phyloP scores from a whole-genome alignment of 768 basidiomycete genomes.

The Tricholoma matsutake region DNA sequence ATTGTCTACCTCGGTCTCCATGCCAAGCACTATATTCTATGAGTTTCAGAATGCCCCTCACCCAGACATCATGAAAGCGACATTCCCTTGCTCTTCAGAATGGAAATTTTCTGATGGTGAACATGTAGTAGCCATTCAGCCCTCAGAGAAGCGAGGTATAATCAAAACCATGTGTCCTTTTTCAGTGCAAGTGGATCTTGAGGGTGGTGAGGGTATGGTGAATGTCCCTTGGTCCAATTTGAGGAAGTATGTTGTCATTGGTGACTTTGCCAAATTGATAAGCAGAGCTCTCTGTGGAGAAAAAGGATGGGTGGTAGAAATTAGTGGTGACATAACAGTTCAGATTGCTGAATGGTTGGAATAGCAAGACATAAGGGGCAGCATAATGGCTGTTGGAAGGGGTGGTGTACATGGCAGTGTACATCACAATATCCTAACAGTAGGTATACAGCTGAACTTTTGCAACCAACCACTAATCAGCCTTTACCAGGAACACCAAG shows the following conservation, averaged over 20 bases:
- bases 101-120: too few species aligned
- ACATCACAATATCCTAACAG: background rate
- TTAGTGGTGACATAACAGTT: background rate
- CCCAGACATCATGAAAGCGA: too few species aligned
- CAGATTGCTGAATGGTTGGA: background rate
- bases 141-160: background rate
- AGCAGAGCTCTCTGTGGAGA: background rate
- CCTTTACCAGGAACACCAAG: too few species aligned
- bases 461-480: too few species aligned
- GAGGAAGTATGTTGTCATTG: background rate
- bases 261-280: background rate
- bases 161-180: background rate
- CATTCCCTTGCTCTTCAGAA: too few species aligned
- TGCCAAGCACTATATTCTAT: background rate
- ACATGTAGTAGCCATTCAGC: background rate
- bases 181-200: background rate
- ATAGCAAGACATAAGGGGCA: background rate
- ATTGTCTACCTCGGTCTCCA: too few species aligned
- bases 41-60: background rate
- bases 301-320: too few species aligned
- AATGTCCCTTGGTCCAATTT: constrained; percentile 1
- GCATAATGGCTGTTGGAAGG: background rate
- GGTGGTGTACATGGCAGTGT: background rate
- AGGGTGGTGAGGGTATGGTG: background rate
- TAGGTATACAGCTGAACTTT: background rate